These are phyloP conservation scores for Lepidium africanum DNA, from an alignment of 345 rosid genomes.

Conservation along the genomic window DNA sequence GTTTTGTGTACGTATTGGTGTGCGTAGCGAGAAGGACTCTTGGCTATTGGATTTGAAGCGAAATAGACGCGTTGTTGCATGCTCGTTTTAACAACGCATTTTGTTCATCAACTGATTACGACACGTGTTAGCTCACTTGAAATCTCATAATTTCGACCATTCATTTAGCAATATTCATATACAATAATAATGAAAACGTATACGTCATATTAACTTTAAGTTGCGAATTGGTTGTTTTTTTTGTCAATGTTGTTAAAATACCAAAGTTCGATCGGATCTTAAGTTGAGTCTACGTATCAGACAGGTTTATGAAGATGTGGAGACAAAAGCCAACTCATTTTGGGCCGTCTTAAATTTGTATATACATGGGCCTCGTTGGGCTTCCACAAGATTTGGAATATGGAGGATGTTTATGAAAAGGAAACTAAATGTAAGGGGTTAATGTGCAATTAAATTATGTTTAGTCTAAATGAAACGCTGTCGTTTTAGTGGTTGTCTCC, in stretches of 20 bases:
- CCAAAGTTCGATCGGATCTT: not conserved
- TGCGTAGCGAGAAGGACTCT: conserved; percentile 13
- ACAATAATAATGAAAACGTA: not conserved
- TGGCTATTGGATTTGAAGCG: conserved; percentile 20
- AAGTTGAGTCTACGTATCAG: conserved; percentile 26
- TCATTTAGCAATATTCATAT: not conserved
- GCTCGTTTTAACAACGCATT: conserved; percentile 24
- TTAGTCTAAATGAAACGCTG: not conserved
- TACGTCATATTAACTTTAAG: not conserved
- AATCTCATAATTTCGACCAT: not conserved
- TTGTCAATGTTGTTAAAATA: not conserved
- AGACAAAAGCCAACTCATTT: conserved; percentile 27
- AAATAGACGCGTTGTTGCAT: conserved; percentile 24
- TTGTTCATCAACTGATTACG: not conserved
- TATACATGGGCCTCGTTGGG: not conserved
- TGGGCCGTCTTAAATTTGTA: not conserved
- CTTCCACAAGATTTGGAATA: not conserved
- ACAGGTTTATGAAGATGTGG: conserved; percentile 54
- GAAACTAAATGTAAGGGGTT: not conserved
- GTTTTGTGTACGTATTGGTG: not conserved
- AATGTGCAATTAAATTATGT: not conserved
- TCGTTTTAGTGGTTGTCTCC: not conserved
- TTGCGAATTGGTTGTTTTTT: too few species aligned
- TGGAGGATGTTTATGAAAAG: not conserved
- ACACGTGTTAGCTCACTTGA: conserved; percentile 4